These are phyloP conservation scores for Ogataea haglerorum DNA, from an alignment of 805 yeast species.

Conservation along the genomic window DNA sequence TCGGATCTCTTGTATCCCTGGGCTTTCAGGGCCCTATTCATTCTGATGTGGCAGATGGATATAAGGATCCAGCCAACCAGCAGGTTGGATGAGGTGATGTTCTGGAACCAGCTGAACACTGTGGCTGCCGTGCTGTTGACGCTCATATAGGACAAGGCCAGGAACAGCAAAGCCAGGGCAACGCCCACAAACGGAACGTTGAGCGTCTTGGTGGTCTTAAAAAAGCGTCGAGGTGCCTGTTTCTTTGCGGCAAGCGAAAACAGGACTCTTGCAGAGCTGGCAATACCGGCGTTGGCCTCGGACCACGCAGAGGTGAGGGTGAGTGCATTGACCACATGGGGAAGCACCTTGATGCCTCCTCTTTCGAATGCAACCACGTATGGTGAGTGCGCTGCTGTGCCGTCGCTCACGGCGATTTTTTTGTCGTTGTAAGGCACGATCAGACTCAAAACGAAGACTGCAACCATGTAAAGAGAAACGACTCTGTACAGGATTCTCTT, in stretches of 20 bases:
- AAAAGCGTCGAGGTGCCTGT: constrained; percentile 62
- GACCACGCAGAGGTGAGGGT: constrained; percentile 44
- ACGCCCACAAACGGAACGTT: constrained; percentile 55
- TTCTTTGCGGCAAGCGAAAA: constrained; percentile 66
- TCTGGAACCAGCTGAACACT: constrained; percentile 60
- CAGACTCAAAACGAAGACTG: constrained; percentile 41
- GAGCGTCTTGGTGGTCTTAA: constrained; percentile 56
- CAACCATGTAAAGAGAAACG: constrained; percentile 19
- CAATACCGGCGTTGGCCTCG: constrained; percentile 68
- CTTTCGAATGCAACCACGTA: constrained; percentile 71
- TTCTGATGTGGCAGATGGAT: constrained; percentile 40
- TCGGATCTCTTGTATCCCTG: constrained; percentile 35
- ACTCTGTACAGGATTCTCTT: constrained; percentile 22
- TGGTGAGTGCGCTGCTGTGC: constrained; percentile 68
- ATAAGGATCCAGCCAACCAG: constrained; percentile 55
- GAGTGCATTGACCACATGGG: constrained; percentile 69
- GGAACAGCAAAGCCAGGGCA: constrained; percentile 40
- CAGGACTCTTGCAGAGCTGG: constrained; percentile 63
- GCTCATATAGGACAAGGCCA: constrained; percentile 62
- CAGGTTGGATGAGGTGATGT: constrained; percentile 56
- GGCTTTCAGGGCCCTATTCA: constrained; percentile 36
- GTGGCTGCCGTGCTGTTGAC: constrained; percentile 49
- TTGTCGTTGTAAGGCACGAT: constrained; percentile 40
- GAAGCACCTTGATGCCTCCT: constrained; percentile 59
- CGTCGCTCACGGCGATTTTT: constrained; percentile 39